These are phyloP conservation scores for Yarrowia deformans DNA, from an alignment of 805 yeast species.

Conservation along the genomic window DNA sequence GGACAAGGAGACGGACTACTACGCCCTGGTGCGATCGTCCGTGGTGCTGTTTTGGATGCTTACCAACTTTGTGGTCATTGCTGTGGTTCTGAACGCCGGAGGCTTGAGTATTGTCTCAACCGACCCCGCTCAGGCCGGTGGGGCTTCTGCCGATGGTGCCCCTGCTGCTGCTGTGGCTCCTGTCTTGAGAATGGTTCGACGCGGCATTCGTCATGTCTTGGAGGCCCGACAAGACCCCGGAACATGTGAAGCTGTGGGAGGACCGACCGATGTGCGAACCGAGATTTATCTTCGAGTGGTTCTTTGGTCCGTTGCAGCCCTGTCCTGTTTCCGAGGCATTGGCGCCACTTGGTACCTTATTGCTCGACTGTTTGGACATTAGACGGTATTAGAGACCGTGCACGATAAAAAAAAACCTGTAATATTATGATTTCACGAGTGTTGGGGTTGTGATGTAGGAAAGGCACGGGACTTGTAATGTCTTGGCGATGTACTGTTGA, in stretches of 20 bases:
- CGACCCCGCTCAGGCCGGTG: constrained; percentile 45
- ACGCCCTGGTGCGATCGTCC: constrained; percentile 86
- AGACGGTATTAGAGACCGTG: background rate
- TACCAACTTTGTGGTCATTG: constrained; percentile 81
- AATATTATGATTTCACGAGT: background rate
- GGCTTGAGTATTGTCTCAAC: constrained; percentile 62
- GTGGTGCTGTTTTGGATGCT: constrained; percentile 91
- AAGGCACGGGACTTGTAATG: no score
- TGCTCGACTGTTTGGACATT: constrained; percentile 49
- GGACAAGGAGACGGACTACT: constrained; percentile 77
- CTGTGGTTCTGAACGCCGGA: constrained; percentile 83
- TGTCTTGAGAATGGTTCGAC: constrained; percentile 17
- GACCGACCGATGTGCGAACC: constrained; percentile 44
- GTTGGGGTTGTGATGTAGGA: no score
- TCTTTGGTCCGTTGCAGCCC: constrained; percentile 90
- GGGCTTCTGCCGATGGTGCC: constrained; percentile 19
- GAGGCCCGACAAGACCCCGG: constrained; percentile 54
- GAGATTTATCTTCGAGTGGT: constrained; percentile 77
- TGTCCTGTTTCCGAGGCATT: constrained; percentile 81
- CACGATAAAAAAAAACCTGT: background rate
- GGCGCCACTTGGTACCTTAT: constrained; percentile 73
- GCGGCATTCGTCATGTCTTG: constrained; percentile 46
- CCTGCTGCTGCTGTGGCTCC: constrained; percentile 47
- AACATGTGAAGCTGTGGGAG: constrained; percentile 24
- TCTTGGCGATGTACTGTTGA: no score